Evolutionary conservation across 805 yeast species (phyloP).

Genomic region (Kluyveromyces dobzhanskii): DNA sequence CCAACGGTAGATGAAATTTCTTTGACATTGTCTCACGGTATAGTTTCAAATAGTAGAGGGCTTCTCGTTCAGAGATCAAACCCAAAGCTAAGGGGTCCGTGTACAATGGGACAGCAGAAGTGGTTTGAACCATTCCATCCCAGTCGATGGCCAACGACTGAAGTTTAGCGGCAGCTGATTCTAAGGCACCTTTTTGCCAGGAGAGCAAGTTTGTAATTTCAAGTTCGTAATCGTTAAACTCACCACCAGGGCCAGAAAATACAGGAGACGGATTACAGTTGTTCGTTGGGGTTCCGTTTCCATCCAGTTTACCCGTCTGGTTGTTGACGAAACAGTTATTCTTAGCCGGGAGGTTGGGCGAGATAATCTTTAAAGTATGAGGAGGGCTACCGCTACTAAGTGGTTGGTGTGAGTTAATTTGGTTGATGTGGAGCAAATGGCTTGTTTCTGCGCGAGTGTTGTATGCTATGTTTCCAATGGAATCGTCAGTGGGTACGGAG

Average conservation of each 20-base stretch:
- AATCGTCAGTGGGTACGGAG: background rate
- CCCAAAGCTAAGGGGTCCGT: conserved; percentile 53
- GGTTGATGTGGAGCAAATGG: too few species aligned
- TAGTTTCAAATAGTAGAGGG: conserved; percentile 41
- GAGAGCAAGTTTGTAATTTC: conserved; percentile 16
- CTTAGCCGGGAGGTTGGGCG: background rate
- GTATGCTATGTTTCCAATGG: background rate
- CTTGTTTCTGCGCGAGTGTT: background rate
- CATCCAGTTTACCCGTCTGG: background rate
- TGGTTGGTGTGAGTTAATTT: background rate
- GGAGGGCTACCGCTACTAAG: background rate
- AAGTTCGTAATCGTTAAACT: conserved; percentile 1
- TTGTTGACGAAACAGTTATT: background rate
- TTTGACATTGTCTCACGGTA: conserved; percentile 42
- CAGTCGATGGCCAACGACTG: conserved; percentile 38
- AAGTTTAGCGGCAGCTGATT: conserved; percentile 35
- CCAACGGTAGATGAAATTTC: conserved; percentile 41
- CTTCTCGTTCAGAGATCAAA: conserved; percentile 50
- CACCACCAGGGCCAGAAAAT: too few species aligned
- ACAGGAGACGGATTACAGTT: background rate
- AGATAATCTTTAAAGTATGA: background rate
- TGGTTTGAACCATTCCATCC: conserved; percentile 36
- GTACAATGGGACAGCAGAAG: conserved; percentile 35
- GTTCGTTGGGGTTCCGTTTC: background rate
- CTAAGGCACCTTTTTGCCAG: conserved; percentile 26